Evolutionary conservation across 495 filamentous ascomycete species (phyloP).

Genomic region (Beverwykella pulmonaria): DNA sequence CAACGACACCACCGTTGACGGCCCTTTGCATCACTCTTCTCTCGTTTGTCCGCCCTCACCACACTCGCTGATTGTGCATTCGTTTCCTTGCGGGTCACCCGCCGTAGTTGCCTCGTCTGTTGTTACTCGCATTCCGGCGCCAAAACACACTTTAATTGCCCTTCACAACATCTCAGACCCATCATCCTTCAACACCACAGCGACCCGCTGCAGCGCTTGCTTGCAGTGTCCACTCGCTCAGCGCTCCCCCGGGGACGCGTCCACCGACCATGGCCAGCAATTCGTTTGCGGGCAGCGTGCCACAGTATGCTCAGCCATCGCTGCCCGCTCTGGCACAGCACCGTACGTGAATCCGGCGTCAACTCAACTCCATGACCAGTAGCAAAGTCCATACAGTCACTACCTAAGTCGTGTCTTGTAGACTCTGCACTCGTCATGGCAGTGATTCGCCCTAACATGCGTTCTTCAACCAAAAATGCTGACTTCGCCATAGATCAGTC

Average conservation of each 20-base stretch:
- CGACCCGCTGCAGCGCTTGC: background rate
- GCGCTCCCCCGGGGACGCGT: slow-evolving; percentile 43
- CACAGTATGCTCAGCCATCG: slow-evolving; percentile 81
- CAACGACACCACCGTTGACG: background rate
- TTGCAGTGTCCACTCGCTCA: slow-evolving; percentile 32
- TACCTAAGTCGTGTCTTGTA: too few species aligned
- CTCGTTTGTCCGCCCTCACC: slow-evolving; percentile 26
- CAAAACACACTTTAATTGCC: slow-evolving; percentile 21
- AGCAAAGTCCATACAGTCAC: too few species aligned
- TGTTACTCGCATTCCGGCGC: slow-evolving; percentile 30
- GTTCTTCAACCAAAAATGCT: too few species aligned
- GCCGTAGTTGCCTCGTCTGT: slow-evolving; percentile 5
- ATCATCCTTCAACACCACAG: background rate
- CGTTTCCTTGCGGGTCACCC: background rate
- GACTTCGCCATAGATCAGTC: slow-evolving; percentile 62
- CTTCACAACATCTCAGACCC: background rate
- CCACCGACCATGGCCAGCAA: slow-evolving; percentile 37
- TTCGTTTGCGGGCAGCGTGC: slow-evolving; percentile 28
- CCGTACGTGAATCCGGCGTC: slow-evolving; percentile 31
- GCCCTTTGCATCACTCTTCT: slow-evolving; percentile 20
- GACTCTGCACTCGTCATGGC: too few species aligned
- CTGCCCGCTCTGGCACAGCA: slow-evolving; percentile 85
- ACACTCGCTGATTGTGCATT: slow-evolving; percentile 37
- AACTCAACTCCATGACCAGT: too few species aligned
- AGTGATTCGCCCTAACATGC: too few species aligned